These are phyloP conservation scores for Clonostachys sp. DNA, from an alignment of 2,329 filamentous ascomycete genomes.

Conservation along the genomic window DNA sequence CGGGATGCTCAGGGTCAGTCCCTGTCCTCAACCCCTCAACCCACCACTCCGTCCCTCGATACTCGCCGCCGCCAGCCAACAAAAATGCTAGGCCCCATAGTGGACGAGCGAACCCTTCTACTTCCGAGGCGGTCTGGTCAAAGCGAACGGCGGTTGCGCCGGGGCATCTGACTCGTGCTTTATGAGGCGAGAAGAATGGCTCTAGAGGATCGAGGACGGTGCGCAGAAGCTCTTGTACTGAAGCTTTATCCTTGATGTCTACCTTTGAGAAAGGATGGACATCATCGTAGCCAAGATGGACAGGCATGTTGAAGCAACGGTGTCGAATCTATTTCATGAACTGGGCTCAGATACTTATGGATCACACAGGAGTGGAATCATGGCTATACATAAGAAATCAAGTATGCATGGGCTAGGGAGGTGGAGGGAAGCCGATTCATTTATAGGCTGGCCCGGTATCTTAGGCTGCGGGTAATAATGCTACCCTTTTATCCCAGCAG, in stretches of 20 bases:
- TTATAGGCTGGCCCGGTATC: too few species aligned
- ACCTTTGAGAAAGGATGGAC: constrained; percentile 52
- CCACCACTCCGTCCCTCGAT: constrained; percentile 57
- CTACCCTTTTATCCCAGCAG: too few species aligned
- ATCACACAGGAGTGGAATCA: too few species aligned
- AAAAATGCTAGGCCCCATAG: constrained; percentile 74
- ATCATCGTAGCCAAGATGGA: too few species aligned
- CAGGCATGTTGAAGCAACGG: too few species aligned
- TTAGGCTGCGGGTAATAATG: too few species aligned
- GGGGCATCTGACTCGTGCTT: constrained; percentile 60
- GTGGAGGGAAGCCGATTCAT: too few species aligned
- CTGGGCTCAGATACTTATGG: too few species aligned
- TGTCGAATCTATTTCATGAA: too few species aligned
- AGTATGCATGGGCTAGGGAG: too few species aligned
- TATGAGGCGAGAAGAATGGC: constrained; percentile 64
- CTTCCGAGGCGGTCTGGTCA: constrained; percentile 71
- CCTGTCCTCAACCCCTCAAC: constrained; percentile 66
- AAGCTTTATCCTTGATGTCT: constrained; percentile 42
- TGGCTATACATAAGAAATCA: too few species aligned
- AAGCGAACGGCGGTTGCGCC: constrained; percentile 74
- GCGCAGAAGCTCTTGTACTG: constrained; percentile 56
- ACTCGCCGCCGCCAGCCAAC: constrained; percentile 63
- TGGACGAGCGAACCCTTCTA: constrained; percentile 72
- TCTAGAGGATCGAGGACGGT: constrained; percentile 67
- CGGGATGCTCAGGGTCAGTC: constrained; percentile 63